Percentiles rank a stretch among this genome's conserved stretches.
These are phyloP conservation scores for Russula foetens DNA, from an alignment of 768 basidiomycete species.

Conservation along the genomic window DNA sequence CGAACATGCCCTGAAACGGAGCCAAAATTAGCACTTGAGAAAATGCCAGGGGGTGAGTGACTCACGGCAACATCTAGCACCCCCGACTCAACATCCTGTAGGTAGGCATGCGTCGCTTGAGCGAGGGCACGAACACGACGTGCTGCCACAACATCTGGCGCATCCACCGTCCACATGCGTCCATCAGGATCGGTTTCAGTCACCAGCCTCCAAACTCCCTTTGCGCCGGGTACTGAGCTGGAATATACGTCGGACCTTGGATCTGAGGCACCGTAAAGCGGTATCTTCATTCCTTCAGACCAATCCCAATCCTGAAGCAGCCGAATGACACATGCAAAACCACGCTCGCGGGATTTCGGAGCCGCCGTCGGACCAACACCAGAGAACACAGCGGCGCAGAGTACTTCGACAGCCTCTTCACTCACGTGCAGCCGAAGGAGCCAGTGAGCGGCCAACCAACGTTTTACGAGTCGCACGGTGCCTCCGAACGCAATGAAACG, in stretches of 20 bases:
- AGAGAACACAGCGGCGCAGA: conserved; percentile 76
- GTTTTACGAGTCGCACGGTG: conserved; percentile 81
- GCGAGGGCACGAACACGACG: conserved; percentile 67
- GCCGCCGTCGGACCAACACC: conserved; percentile 38
- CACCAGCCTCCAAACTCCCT: conserved; percentile 64
- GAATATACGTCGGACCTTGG: conserved; percentile 9
- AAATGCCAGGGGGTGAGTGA: conserved; percentile 37
- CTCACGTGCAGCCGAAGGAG: conserved; percentile 65
- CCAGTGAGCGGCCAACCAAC: conserved; percentile 92
- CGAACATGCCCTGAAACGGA: conserved; percentile 63
- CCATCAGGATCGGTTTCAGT: conserved; percentile 76
- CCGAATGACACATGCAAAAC: conserved; percentile 65
- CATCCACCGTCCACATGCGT: conserved; percentile 61
- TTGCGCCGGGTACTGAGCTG: conserved; percentile 32
- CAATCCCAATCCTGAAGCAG: conserved; percentile 81
- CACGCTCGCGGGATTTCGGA: conserved; percentile 72
- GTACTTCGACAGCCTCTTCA: conserved; percentile 74
- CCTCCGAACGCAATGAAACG: conserved; percentile 71
- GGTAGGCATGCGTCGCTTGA: conserved; percentile 55
- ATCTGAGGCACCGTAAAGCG: conserved; percentile 48
- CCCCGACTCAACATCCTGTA: conserved; percentile 46
- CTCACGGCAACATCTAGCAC: conserved; percentile 36
- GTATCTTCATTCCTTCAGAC: conserved; percentile 65
- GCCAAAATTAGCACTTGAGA: neutral
- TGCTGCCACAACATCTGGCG: conserved; percentile 66